Base-by-base conservation (phyloP, 768 basidiomycete species). In the Pleurotus pulmonarius region DNA sequence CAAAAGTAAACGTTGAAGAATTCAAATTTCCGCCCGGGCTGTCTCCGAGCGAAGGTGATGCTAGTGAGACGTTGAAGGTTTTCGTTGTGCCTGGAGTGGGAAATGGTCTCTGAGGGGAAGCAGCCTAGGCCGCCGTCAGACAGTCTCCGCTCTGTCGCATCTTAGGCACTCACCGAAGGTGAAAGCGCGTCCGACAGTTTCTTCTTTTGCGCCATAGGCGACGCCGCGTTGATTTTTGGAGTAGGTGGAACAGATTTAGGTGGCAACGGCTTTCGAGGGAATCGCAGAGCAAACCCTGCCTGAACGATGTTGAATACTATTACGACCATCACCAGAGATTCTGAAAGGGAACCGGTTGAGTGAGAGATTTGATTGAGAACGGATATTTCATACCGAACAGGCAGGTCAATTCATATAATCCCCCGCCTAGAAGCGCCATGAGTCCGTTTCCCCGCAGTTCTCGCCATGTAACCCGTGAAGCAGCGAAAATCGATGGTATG, bases 171-270 rank as follows among this genome's bases (percentile, higher is more conserved):
- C 38, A 52, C 51, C 22, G 51, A 39, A 39, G 51, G 51, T 40
- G 51, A 52, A 38, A 52, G 51, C 1, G 51, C 51, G 16, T 52
- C 37, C 5, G 51, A 39, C 38, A 52, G 24, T 20, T 52, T 52
- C 6, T 16, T 34, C 26, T 41, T 41, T 22, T 52, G 51, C 18
- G 39, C 8, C 24, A 37, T 34, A 2, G 51, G 51, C 9, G 51
- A 39, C 11, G 39, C 20, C 8, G 40, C 34, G 8, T 41, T 52
- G 3, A 39, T 34, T 39, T 24, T 38, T 13, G 51, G 51, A n/a
- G 51, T 52, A 18, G 51, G 51, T 9, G 51, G 51, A 20, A 16
- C 3, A 0, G 39, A 18, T 25, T 52, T 52, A 7, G 51, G 34
- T 7, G 51, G 51, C 16, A 29, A 29, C 0, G 51, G 51, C 38